Conservation (phyloP, 305 asterid species). For the Solanum aculeatissimum region DNA sequence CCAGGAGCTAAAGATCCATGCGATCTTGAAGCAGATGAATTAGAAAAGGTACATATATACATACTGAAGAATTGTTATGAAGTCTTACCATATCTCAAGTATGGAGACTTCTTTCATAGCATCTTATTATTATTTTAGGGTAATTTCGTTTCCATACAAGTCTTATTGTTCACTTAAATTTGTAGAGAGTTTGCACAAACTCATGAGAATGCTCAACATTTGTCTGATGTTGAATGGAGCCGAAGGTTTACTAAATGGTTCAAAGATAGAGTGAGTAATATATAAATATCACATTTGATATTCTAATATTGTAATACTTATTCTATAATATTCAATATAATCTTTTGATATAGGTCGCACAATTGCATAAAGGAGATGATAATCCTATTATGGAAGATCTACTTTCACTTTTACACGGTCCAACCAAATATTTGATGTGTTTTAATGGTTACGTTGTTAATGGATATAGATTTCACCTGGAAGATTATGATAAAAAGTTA, state of each 20-base stretch:
- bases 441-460: not conserved
- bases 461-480: no score
- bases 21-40: not conserved
- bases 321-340: not conserved
- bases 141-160: not conserved
- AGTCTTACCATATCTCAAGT: not conserved
- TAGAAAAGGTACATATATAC: not conserved
- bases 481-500: no score
- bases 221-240: not conserved
- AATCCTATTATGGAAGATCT: not conserved
- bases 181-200: not conserved
- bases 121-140: not conserved
- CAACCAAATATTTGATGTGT: not conserved
- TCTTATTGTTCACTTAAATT: not conserved
- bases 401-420: not conserved
- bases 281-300: not conserved
- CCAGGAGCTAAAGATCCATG: not conserved
- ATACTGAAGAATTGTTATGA: not conserved
- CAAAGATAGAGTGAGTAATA: not conserved
- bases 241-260: not conserved
- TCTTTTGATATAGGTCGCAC: not conserved
- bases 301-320: not conserved
- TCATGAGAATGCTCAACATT: not conserved
- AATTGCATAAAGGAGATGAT: not conserved
- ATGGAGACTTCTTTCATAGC: not conserved